phyloP scores from a whole-genome alignment of 2,329 filamentous ascomycete species.

The Paraconiothyrium sp. region DNA sequence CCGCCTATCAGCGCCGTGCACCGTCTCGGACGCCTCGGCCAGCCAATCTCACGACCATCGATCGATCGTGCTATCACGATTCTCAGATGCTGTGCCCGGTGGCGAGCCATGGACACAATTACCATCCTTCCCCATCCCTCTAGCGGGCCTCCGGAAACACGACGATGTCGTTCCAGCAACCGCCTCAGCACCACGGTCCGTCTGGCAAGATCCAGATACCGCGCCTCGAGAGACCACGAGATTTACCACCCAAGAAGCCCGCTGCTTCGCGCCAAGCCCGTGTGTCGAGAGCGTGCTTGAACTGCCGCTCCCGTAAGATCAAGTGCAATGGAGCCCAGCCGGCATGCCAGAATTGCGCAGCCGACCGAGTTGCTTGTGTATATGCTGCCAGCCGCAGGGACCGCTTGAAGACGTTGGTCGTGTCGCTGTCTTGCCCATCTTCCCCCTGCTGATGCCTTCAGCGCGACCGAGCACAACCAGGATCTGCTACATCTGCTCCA shows the following conservation, averaged over 20 bases:
- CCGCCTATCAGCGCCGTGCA: background rate
- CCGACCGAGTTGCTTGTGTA: constrained; percentile 37
- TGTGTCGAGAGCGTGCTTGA: constrained; percentile 44
- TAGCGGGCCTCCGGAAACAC: background rate
- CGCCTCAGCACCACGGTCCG: background rate
- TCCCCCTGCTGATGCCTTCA: constrained; percentile 22
- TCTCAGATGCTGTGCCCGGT: background rate
- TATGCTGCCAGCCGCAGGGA: constrained; percentile 50
- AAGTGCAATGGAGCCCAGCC: constrained; percentile 50
- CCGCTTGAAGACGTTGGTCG: constrained; percentile 43
- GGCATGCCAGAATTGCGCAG: constrained; percentile 44
- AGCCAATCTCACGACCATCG: background rate
- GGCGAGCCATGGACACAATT: background rate
- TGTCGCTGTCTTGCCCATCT: background rate
- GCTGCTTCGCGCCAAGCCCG: constrained; percentile 27
- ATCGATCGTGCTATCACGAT: background rate
- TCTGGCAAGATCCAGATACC: constrained; percentile 38
- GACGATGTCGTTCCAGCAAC: constrained; percentile 4
- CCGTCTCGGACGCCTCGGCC: background rate
- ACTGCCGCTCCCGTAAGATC: constrained; percentile 49
- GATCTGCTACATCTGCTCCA: constrained; percentile 40
- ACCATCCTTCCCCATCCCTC: background rate
- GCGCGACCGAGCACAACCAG: constrained; percentile 40
- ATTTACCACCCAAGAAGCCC: constrained; percentile 21
- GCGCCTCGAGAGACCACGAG: constrained; percentile 31